phyloP scores from a whole-genome alignment of 345 rosid species.

The Brassica napus region DNA sequence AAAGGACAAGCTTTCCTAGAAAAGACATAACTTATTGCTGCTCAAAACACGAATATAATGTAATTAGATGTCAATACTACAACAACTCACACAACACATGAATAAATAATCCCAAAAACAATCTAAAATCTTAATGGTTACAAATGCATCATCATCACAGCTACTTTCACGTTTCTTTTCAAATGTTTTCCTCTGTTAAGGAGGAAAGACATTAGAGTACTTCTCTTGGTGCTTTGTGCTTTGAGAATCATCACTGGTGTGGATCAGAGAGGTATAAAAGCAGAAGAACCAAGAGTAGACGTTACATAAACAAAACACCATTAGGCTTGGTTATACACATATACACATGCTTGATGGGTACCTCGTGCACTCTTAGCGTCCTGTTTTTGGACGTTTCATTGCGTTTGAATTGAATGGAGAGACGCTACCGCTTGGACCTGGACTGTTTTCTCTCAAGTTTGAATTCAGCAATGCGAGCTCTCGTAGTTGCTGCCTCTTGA shows the following conservation, averaged over 20 bases:
- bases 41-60: neutral
- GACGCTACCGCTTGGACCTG: slow-evolving; percentile 92
- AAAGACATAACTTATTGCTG: neutral
- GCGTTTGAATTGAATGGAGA: slow-evolving; percentile 96
- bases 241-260: slow-evolving; percentile 19
- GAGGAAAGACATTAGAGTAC: slow-evolving; percentile 13
- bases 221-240: slow-evolving; percentile 26
- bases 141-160: slow-evolving; percentile 7
- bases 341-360: slow-evolving; percentile 14
- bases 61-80: neutral
- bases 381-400: slow-evolving; percentile 96
- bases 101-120: slow-evolving; percentile 30
- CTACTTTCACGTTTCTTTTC: slow-evolving; percentile 6
- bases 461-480: slow-evolving; percentile 91
- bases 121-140: slow-evolving; percentile 24
- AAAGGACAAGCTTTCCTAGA: neutral
- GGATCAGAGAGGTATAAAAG: slow-evolving; percentile 28
- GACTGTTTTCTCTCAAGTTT: slow-evolving; percentile 91
- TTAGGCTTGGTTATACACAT: slow-evolving; percentile 29
- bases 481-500: slow-evolving; percentile 93
- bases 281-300: slow-evolving; percentile 32
- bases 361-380: slow-evolving; percentile 47
- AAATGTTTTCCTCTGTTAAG: neutral
- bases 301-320: slow-evolving; percentile 15
- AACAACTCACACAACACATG: slow-evolving; percentile 26